A percentile compares a stretch with the other conserved stretches of the same genome.
These are phyloP conservation scores for Pyrenochaeta sp. DNA, from an alignment of 2,329 filamentous ascomycete genomes.

Conservation along the genomic window DNA sequence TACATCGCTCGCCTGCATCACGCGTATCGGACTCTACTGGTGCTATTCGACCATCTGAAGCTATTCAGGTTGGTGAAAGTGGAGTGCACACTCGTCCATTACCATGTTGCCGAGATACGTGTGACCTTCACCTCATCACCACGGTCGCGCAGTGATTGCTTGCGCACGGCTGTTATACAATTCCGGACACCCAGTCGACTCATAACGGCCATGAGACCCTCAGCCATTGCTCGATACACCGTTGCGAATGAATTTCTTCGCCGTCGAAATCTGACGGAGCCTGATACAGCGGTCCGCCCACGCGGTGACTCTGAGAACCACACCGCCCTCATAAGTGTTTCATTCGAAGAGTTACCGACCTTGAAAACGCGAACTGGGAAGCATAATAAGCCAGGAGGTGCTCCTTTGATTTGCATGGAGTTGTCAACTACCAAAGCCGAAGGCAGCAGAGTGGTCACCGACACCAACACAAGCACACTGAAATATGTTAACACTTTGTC, in stretches of 20 bases:
- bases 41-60: conserved; percentile 10
- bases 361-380: background rate
- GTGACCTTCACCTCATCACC: conserved; percentile 15
- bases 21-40: conserved; percentile 1
- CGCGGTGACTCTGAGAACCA: conserved; percentile 4
- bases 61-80: conserved; percentile 10
- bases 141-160: conserved; percentile 5
- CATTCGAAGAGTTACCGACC: background rate
- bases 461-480: background rate
- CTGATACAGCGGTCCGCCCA: background rate
- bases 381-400: background rate
- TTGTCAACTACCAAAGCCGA: background rate
- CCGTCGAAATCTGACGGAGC: conserved; percentile 11
- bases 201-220: conserved; percentile 21
- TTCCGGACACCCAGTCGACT: conserved; percentile 4
- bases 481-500: background rate
- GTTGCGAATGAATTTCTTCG: conserved; percentile 21
- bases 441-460: background rate
- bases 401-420: background rate
- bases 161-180: conserved; percentile 5
- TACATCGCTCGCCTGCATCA: conserved; percentile 13
- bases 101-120: conserved; percentile 14
- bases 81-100: conserved; percentile 13
- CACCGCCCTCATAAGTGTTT: conserved; percentile 5
- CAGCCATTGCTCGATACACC: conserved; percentile 14